Evolutionary conservation across 768 basidiomycete species (phyloP), one percentile per base, ranked within the genome.

Genomic region (Amylocystis lapponica): DNA sequence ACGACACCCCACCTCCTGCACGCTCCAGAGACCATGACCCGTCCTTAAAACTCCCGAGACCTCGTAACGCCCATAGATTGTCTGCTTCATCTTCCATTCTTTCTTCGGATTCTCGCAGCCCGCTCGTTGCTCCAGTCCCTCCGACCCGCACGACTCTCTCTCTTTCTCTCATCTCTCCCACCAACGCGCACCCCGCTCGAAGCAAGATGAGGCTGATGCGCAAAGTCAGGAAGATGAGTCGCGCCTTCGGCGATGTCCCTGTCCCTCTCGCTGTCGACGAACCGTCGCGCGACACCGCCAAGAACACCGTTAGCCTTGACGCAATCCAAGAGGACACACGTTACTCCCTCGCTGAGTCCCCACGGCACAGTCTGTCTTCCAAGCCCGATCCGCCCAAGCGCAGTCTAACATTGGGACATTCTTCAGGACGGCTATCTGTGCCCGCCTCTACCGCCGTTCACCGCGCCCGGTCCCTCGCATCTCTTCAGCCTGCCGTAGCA

Each of bases 201-300:
- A 16, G 67, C 40, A 70, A 69, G 48, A 64, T 57, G 40, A 64
- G 60, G 47, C 53, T 69, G 39, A 46, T 71, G 41, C 64, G 62
- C 52, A 71, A 72, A 47, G 62, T 66, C 20, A 60, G 67, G 27
- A 75, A 71, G 48, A 57, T 77, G 36, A 68, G 66, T 48, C 65
- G 60, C 38, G 64, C 71, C 36, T 66, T 78, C 31, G 67, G 67
- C 27, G 64, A 71, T 22, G 41, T 62, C 3, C 56, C 68, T 13
- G 43, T 52, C 16, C 45, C 46, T 17, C 33, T 34, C 12, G 25
- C 44, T 25, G 35, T 37, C 3, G 51, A 51, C 21, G 36, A 38
- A 32, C 30, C 40, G 25, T 13, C 31, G 27, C n/a, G 1, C 34
- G 37, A 41, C 26, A 23, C 39, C 34, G 27, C 17, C 23, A 26